Percentiles rank a stretch among this genome's conserved stretches.
Evolutionary conservation across 2,329 filamentous ascomycete genomes (phyloP).

Genomic region (Beauveria medogensis): DNA sequence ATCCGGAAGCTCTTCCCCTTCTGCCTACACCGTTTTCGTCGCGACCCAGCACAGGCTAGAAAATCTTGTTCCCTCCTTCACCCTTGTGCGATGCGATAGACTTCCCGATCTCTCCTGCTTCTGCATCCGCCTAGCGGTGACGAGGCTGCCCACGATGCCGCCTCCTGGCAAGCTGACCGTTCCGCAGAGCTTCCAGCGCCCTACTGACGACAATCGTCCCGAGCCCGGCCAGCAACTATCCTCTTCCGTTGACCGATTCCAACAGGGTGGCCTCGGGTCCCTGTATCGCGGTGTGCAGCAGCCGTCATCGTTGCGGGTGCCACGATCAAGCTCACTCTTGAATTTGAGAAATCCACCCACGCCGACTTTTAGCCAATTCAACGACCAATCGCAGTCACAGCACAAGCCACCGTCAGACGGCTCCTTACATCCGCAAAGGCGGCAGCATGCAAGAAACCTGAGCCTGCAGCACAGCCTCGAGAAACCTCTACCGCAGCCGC

Average conservation of each 20-base stretch:
- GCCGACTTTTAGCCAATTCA: neutral
- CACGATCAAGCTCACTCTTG: constrained; percentile 5
- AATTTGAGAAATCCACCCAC: constrained; percentile 3
- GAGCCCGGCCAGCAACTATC: neutral
- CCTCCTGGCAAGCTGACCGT: constrained; percentile 5
- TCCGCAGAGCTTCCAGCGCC: constrained; percentile 6
- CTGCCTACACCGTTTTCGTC: neutral
- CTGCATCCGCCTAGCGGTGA: constrained; percentile 2
- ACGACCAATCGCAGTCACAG: neutral
- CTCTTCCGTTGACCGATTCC: constrained; percentile 3
- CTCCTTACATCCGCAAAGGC: neutral
- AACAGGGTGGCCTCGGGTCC: neutral
- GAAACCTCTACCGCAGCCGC: constrained; percentile 49
- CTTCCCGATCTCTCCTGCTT: neutral
- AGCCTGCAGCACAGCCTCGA: constrained; percentile 49
- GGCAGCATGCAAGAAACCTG: constrained; percentile 45
- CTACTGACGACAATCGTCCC: neutral
- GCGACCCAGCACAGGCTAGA: neutral
- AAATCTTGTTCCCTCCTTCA: neutral
- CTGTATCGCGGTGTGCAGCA: constrained; percentile 8
- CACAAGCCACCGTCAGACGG: constrained; percentile 11
- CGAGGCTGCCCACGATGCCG: constrained; percentile 7
- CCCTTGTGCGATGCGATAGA: constrained; percentile 3
- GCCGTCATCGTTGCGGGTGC: neutral
- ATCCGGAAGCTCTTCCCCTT: neutral